Conservation (phyloP, 108 stramenopile species). For the Discostella stelligeroides region DNA sequence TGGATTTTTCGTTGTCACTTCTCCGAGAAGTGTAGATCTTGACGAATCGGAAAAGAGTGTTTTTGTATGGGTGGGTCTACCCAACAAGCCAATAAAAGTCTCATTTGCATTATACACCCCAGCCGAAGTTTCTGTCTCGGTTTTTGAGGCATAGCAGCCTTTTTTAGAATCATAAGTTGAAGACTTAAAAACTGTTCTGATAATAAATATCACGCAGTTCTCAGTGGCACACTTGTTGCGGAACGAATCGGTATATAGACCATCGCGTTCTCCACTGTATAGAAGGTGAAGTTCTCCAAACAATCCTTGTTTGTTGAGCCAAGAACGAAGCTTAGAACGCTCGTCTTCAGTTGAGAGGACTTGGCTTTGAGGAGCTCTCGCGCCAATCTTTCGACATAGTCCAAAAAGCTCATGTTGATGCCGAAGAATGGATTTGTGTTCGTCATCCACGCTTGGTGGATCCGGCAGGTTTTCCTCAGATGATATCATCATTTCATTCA, state of each 20-base stretch:
- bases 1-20: no score
- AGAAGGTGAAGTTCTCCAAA: slow-evolving; percentile 18
- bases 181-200: no score
- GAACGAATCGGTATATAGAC: neutral
- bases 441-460: slow-evolving; percentile 26
- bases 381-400: neutral
- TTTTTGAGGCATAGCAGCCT: slow-evolving; percentile 21
- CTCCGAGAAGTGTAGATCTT: no score
- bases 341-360: slow-evolving; percentile 9
- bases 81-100: no score
- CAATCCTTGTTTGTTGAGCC: slow-evolving; percentile 25
- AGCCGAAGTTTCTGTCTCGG: neutral
- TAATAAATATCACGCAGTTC: slow-evolving; percentile 18
- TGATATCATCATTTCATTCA: slow-evolving; percentile 11
- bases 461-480: neutral
- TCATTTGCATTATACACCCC: no score
- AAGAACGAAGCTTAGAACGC: neutral
- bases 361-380: slow-evolving; percentile 2
- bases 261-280: slow-evolving; percentile 32
- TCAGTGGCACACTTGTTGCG: slow-evolving; percentile 29
- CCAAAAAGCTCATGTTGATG: slow-evolving; percentile 32
- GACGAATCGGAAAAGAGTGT: no score
- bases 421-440: slow-evolving; percentile 22
- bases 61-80: no score
- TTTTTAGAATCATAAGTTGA: slow-evolving; percentile 7